phyloP scores from a whole-genome alignment of 495 filamentous ascomycete genomes.

The Trichocladium antarcticum region DNA sequence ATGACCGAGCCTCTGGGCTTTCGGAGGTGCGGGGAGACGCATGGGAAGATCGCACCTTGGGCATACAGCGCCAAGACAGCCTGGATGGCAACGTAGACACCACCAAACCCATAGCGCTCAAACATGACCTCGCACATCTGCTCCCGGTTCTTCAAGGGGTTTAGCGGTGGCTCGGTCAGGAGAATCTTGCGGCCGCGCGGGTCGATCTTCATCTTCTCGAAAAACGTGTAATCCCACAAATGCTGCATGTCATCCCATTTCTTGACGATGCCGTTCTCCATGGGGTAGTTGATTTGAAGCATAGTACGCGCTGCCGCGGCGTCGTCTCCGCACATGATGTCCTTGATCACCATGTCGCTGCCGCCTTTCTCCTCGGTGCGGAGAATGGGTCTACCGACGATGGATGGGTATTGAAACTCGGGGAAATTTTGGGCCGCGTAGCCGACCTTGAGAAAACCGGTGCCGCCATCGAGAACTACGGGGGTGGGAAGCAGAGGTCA shows the following conservation, averaged over 20 bases:
- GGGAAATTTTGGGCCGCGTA: constrained; percentile 99
- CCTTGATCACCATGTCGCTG: constrained; percentile 64
- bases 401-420: constrained; percentile 95
- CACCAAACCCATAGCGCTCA: constrained; percentile 88
- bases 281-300: constrained; percentile 96
- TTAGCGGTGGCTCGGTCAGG: constrained; percentile 95
- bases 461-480: constrained; percentile 97
- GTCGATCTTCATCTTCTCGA: constrained; percentile 90
- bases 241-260: constrained; percentile 99
- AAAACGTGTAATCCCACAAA: constrained; percentile 97
- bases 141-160: constrained; percentile 89
- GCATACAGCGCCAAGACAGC: constrained; percentile 95
- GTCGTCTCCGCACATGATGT: constrained; percentile 99
- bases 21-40: background rate
- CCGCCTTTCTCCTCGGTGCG: constrained; percentile 75
- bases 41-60: constrained; percentile 51
- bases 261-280: constrained; percentile 99
- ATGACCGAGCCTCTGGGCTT: background rate
- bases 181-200: constrained; percentile 91
- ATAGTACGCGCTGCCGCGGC: constrained; percentile 88
- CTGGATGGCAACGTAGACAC: constrained; percentile 97
- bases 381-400: constrained; percentile 94
- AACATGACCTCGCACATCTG: constrained; percentile 99
- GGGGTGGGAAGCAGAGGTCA: constrained; percentile 16
- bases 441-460: constrained; percentile 98